phyloP scores from a whole-genome alignment of 2,329 filamentous ascomycete species.

The Aaosphaeria arxii region DNA sequence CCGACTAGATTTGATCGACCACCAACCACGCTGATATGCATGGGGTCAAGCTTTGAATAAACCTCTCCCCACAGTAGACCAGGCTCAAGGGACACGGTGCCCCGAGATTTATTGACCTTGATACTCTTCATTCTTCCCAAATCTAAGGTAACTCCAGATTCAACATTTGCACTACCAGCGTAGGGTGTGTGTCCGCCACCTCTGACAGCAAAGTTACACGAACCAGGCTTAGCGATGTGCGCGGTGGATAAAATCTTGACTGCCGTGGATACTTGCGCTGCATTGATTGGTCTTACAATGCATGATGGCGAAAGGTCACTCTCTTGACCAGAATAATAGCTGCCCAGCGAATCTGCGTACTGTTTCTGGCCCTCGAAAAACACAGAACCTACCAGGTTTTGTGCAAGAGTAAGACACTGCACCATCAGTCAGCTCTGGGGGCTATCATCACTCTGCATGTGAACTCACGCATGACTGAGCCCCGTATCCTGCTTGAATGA shows the following conservation, averaged over 20 bases:
- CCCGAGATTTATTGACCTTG: slow-evolving; percentile 13
- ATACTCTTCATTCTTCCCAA: slow-evolving; percentile 20
- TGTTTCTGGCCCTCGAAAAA: too few relatives aligned
- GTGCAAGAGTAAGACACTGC: too few relatives aligned
- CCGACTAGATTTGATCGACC: slow-evolving; percentile 20
- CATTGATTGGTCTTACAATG: slow-evolving; percentile 17
- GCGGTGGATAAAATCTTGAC: slow-evolving; percentile 13
- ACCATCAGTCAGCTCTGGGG: too few relatives aligned
- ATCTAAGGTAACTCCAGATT: slow-evolving; percentile 25
- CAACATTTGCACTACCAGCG: slow-evolving; percentile 23
- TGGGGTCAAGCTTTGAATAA: slow-evolving; percentile 17
- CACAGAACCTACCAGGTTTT: too few relatives aligned
- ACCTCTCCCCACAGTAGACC: slow-evolving; percentile 24
- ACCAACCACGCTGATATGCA: slow-evolving; percentile 17
- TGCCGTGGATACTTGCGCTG: slow-evolving; percentile 16
- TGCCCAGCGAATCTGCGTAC: too few relatives aligned
- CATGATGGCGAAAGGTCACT: slow-evolving; percentile 14
- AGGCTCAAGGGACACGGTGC: slow-evolving; percentile 13
- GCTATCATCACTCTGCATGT: too few relatives aligned
- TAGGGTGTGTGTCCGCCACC: slow-evolving; percentile 19
- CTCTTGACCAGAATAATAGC: slow-evolving; percentile 17
- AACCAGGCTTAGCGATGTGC: slow-evolving; percentile 9
- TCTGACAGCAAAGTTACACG: slow-evolving; percentile 17
- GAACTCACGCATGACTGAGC: too few relatives aligned
- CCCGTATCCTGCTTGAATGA: too few relatives aligned